phyloP scores from a whole-genome alignment of 2,329 filamentous ascomycete species.

The Sclerotinia subarctica region DNA sequence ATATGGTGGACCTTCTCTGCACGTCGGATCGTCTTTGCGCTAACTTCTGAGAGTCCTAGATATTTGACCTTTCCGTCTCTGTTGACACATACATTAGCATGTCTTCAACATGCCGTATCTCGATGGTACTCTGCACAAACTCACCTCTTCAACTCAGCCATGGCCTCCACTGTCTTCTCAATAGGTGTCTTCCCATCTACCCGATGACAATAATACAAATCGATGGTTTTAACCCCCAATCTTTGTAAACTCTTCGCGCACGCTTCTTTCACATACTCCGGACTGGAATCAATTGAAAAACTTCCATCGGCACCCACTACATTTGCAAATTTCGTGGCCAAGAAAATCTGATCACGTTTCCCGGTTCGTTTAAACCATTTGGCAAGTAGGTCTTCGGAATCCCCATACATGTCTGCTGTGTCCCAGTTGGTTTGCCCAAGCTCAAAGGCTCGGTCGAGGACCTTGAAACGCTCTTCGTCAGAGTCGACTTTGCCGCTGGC shows the following conservation, averaged over 20 bases:
- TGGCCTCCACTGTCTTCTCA: conserved; percentile 44
- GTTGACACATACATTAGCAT: conserved; percentile 18
- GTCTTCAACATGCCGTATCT: neutral
- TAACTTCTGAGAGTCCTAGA: conserved; percentile 54
- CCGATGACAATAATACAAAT: conserved; percentile 38
- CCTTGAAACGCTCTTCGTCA: conserved; percentile 41
- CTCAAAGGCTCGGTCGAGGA: conserved; percentile 43
- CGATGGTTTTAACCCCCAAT: conserved; percentile 44
- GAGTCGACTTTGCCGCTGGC: conserved; percentile 25
- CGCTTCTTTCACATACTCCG: conserved; percentile 43
- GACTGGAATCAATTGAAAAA: conserved; percentile 38
- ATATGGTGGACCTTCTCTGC: conserved; percentile 50
- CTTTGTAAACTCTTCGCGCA: conserved; percentile 43
- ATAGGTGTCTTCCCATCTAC: conserved; percentile 42
- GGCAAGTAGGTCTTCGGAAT: conserved; percentile 47
- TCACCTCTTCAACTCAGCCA: conserved; percentile 41
- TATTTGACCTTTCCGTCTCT: conserved; percentile 54
- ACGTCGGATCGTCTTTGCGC: conserved; percentile 49
- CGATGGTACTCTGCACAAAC: conserved; percentile 14
- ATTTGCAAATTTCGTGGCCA: conserved; percentile 51
- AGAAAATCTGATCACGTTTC: conserved; percentile 48
- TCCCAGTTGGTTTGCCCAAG: conserved; percentile 44
- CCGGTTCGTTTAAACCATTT: conserved; percentile 48
- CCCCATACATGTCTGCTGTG: conserved; percentile 42
- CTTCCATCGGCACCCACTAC: conserved; percentile 17